phyloP scores from a whole-genome alignment of 2,329 filamentous ascomycete genomes.

The Aschersonia sp. region DNA sequence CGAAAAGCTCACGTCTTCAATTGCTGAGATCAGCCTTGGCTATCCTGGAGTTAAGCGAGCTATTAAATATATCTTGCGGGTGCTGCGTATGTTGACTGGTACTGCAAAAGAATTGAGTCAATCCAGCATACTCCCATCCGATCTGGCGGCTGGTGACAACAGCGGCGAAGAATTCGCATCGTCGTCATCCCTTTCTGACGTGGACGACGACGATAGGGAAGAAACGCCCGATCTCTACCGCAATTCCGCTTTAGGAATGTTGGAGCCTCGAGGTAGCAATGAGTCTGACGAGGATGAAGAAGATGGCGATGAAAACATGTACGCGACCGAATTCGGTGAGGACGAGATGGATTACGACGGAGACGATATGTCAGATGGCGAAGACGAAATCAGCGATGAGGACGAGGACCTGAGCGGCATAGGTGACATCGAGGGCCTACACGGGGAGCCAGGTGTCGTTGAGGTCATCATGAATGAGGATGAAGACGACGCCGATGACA shows the following conservation, averaged over 20 bases:
- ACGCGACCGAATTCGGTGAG: conserved; percentile 78
- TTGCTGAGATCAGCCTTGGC: conserved; percentile 90
- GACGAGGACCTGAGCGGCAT: conserved; percentile 73
- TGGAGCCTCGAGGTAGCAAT: conserved; percentile 70
- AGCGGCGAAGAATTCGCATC: conserved; percentile 82
- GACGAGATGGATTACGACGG: conserved; percentile 88
- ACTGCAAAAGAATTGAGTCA: conserved; percentile 79
- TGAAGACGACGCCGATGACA: conserved; percentile 49
- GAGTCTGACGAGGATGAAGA: conserved; percentile 63
- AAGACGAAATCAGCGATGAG: conserved; percentile 80
- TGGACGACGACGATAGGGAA: conserved; percentile 64
- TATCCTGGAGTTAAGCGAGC: conserved; percentile 87
- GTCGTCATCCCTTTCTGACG: conserved; percentile 75
- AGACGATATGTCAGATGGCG: conserved; percentile 67
- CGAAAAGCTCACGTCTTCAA: conserved; percentile 72
- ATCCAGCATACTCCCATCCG: conserved; percentile 55
- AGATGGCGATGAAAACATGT: conserved; percentile 79
- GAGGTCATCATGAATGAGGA: conserved; percentile 68
- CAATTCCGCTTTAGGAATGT: conserved; percentile 88
- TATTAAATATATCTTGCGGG: conserved; percentile 89
- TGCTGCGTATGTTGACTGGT: conserved; percentile 73
- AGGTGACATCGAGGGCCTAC: conserved; percentile 67
- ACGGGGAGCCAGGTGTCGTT: conserved; percentile 46
- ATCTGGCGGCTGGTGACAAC: conserved; percentile 42
- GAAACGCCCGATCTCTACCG: conserved; percentile 96